Evolutionary conservation across 225 moss, liverwort and hornwort species (phyloP), one percentile per base, ranked within the genome.

Genomic region (Anthoceros angustus): DNA sequence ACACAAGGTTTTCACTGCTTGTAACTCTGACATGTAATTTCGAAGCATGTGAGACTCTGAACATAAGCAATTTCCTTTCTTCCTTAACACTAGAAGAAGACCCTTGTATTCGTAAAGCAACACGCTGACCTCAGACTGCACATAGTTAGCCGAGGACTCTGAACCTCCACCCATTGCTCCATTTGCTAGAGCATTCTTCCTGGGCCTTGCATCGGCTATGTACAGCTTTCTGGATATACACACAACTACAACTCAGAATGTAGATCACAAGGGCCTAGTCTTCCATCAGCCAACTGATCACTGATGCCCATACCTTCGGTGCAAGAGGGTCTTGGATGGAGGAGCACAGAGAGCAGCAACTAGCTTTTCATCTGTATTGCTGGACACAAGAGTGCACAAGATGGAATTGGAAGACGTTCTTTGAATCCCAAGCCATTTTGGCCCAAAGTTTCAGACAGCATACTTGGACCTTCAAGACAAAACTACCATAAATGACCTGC

Each of bases 151-250:
- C 82, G 95, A 86, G 21, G 88, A 91, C 74, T 98, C 95, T 49
- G 91, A 88, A 39, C 95, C 95, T 68, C 91, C 91, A 70, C 95
- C 95, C 80, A 88, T 77, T 40, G 91, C 95, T 76, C 89, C 88
- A 78, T 98, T 98, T 16, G 86, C 95, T 48, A 98, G 64, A 12
- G 95, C 95, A 77, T 98, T 91, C 75, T 87, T 91, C 77, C 91
- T 87, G 14, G 95, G 95, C 76, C 95, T 85, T 42, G 95, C 95
- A 84, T 98, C 95, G 70, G 91, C 91, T 60, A 98, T 91, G 63
- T 98, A 98, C 63, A 98, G 69, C 71, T 98, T 98, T 70, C 95
- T 98, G 84, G 63, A 66, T 6, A 42, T 18, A 48, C 68, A n/a
- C 3, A 70, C 25, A 40, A 26, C 42, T 66, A 32, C 26, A 12